phyloP scores from a whole-genome alignment of 768 basidiomycete species.

The Symmetrospora coprosmae region DNA sequence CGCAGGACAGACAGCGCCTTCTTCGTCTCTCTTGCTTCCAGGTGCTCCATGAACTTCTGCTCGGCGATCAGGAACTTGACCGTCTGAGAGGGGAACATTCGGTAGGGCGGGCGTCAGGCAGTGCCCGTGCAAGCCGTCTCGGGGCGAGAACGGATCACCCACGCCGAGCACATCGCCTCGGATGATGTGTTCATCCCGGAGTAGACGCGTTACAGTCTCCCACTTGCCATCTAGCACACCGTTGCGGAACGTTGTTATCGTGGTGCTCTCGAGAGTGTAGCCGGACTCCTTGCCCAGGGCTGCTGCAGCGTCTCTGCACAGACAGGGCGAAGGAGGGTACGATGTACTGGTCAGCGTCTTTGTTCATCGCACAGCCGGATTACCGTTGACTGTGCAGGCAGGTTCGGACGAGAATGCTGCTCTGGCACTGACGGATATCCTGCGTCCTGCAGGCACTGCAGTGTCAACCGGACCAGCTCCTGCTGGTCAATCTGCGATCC shows the following conservation, averaged over 20 bases:
- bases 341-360: too few species aligned
- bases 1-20: constrained; percentile 72
- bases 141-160: background rate
- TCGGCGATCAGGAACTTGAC: constrained; percentile 66
- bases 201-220: constrained; percentile 35
- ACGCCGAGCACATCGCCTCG: constrained; percentile 3
- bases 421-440: constrained; percentile 37
- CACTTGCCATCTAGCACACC: constrained; percentile 39
- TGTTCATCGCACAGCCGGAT: too few species aligned
- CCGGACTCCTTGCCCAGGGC: constrained; percentile 40
- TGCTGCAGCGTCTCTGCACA: constrained; percentile 37
- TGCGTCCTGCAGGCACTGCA: constrained; percentile 40
- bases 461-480: constrained; percentile 39
- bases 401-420: background rate
- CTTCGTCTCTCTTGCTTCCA: constrained; percentile 67
- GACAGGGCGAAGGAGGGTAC: background rate
- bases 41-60: constrained; percentile 88
- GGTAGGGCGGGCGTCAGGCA: background rate
- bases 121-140: too few species aligned
- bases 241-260: constrained; percentile 35
- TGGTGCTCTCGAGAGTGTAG: constrained; percentile 34
- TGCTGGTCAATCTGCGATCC: constrained; percentile 35
- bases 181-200: constrained; percentile 29
- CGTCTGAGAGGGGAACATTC: constrained; percentile 8
- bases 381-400: background rate